Evolutionary conservation across 1,284 basidiomycete species (phyloP).

Genomic region (Heterobasidion annosum): DNA sequence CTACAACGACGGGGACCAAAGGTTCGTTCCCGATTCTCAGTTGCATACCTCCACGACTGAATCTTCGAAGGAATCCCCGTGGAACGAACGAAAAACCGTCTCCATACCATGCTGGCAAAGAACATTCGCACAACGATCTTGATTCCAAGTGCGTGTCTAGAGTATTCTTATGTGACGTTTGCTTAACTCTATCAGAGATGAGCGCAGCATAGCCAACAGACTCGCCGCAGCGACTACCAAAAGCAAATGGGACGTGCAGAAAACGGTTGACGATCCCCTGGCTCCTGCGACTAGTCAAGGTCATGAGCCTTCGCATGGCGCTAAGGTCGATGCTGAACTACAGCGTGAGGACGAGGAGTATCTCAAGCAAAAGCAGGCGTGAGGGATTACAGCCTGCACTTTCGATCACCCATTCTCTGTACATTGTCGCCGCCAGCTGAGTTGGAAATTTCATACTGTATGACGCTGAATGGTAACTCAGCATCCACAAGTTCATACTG

Average conservation of each 20-base stretch:
- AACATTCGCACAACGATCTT: constrained; percentile 25
- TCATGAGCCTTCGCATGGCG: constrained; percentile 52
- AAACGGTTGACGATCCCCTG: constrained; percentile 27
- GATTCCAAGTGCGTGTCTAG: constrained; percentile 27
- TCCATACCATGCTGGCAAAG: constrained; percentile 19
- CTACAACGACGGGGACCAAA: constrained; percentile 33
- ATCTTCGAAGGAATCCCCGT: constrained; percentile 3
- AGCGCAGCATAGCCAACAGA: constrained; percentile 29
- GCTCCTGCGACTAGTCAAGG: constrained; percentile 39
- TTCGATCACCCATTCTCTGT: background rate
- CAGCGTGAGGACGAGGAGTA: constrained; percentile 39
- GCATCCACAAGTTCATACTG: no score
- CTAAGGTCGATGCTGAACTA: constrained; percentile 51
- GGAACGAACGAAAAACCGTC: background rate
- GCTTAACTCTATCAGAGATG: constrained; percentile 20
- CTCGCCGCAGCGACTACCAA: constrained; percentile 25
- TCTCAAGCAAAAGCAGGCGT: constrained; percentile 32
- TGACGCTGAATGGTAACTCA: no score
- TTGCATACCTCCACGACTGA: background rate
- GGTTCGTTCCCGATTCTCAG: constrained; percentile 15
- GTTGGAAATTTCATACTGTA: no score
- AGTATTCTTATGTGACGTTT: background rate
- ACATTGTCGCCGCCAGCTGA: no score
- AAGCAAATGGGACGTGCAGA: constrained; percentile 11
- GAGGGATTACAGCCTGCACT: background rate